phyloP scores from a whole-genome alignment of 78 protist genomes.

The Dictyostelium intermedium region DNA sequence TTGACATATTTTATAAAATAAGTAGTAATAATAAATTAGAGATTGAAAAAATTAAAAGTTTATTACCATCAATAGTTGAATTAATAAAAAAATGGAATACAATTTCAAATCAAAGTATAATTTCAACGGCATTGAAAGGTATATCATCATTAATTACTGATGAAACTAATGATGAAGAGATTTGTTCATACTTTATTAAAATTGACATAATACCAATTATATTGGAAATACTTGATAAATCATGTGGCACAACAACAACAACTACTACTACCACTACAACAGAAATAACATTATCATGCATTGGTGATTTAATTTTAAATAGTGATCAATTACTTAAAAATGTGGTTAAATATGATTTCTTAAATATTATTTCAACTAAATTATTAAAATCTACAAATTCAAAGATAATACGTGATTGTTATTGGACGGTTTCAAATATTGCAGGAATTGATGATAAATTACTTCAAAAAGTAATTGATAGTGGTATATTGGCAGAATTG shows the following conservation, averaged over 20 bases:
- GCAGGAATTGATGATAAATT: neutral
- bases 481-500: neutral
- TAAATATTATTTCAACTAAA: neutral
- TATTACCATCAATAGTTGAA: neutral
- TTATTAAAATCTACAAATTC: neutral
- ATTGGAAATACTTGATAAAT: neutral
- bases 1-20: neutral
- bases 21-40: neutral
- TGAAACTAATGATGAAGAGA: neutral
- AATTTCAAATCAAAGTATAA: neutral
- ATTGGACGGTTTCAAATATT: neutral
- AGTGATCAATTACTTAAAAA: neutral
- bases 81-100: neutral
- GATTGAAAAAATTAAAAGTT: neutral
- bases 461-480: neutral
- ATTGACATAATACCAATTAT: neutral
- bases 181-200: neutral
- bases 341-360: neutral
- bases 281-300: neutral
- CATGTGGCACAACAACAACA: neutral
- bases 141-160: neutral
- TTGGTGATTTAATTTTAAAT: neutral
- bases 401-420: neutral
- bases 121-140: neutral
- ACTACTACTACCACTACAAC: neutral